A percentile compares a stretch with the other conserved stretches of the same genome.
These are phyloP conservation scores for Phyllosticta citriasiana DNA, from an alignment of 2,329 filamentous ascomycete genomes.

Conservation along the genomic window DNA sequence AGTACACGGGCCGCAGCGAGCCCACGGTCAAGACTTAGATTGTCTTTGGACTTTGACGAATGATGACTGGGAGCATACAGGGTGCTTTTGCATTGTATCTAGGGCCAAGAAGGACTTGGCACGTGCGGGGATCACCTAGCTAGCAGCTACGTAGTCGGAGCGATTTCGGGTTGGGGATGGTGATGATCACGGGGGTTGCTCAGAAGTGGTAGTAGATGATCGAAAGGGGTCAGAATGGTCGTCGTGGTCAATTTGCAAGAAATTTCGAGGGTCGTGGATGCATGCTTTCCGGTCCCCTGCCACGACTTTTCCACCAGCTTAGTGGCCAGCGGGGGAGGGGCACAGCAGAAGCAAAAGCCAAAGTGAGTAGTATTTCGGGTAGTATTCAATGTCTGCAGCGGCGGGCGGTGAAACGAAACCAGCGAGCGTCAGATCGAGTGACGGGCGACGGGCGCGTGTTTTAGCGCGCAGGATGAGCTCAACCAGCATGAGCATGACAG, in stretches of 20 bases:
- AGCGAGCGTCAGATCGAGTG: background rate
- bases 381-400: background rate
- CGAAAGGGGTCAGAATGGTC: background rate
- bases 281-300: no score
- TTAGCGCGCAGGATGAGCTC: background rate
- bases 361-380: background rate
- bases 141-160: background rate
- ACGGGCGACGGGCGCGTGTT: background rate
- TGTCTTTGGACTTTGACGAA: conserved; percentile 1
- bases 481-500: background rate
- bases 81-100: conserved; percentile 1
- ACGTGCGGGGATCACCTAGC: background rate
- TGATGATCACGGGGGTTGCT: background rate
- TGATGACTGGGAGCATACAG: conserved; percentile 6
- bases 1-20: conserved; percentile 83
- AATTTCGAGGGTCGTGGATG: no score
- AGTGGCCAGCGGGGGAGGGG: background rate
- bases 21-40: conserved; percentile 89
- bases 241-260: no score
- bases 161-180: background rate
- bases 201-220: background rate
- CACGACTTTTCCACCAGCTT: background rate
- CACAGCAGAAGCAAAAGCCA: background rate
- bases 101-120: background rate
- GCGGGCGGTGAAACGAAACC: background rate